Percentiles rank a stretch among this genome's conserved stretches.
Evolutionary conservation across 164 flowering plant species (phyloP).

Genomic region (Cinnamomum micranthum): DNA sequence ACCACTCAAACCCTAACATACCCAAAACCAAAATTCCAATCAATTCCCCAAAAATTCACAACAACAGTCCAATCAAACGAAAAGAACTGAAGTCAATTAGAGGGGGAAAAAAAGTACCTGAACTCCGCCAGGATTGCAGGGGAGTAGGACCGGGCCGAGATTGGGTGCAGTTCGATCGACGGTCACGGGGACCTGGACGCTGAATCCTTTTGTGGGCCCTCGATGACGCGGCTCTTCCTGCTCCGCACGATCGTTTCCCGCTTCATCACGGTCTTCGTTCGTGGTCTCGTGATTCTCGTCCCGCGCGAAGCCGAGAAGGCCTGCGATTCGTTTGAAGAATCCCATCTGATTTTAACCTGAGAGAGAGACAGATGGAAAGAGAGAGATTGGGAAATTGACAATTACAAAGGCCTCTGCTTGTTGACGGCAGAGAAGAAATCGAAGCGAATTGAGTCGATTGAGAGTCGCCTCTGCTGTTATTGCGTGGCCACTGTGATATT

Average conservation of each 20-base stretch:
- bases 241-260: neutral
- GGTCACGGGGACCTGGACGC: constrained; percentile 56
- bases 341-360: neutral
- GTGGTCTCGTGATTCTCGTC: neutral
- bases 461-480: no score
- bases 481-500: no score
- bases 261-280: constrained; percentile 4
- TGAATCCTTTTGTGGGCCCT: constrained; percentile 59
- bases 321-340: neutral
- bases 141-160: constrained; percentile 49
- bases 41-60: neutral
- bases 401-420: no score
- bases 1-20: no score
- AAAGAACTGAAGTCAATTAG: neutral
- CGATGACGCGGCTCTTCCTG: constrained; percentile 6
- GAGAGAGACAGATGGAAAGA: no score
- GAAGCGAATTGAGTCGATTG: no score
- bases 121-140: constrained; percentile 60
- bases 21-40: no score
- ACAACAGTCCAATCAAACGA: neutral
- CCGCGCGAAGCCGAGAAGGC: neutral
- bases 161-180: constrained; percentile 42
- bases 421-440: no score
- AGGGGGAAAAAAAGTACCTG: constrained; percentile 38
- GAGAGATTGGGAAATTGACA: no score